These are phyloP conservation scores for Mayamaea pseudoterrestris DNA, from an alignment of 108 stramenopile genomes.

Conservation along the genomic window DNA sequence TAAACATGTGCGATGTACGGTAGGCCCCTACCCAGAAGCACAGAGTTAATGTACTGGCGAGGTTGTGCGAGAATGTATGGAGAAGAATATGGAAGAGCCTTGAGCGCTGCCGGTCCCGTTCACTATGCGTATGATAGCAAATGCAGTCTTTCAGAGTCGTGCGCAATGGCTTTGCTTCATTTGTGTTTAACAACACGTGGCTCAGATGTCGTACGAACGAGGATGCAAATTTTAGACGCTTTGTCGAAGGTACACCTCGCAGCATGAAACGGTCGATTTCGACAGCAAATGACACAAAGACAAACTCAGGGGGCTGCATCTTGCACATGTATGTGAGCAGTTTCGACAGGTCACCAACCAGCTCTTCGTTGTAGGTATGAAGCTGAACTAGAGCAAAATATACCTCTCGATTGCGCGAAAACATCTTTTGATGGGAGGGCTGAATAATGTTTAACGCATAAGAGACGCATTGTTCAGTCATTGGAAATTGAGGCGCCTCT, in stretches of 20 bases:
- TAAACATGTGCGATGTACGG: constrained; percentile 56
- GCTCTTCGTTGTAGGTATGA: constrained; percentile 48
- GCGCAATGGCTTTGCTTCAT: constrained; percentile 52
- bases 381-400: constrained; percentile 65
- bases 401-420: constrained; percentile 67
- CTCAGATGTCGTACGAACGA: constrained; percentile 76
- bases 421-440: constrained; percentile 18
- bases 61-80: constrained; percentile 65
- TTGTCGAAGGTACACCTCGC: constrained; percentile 7
- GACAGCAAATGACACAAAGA: constrained; percentile 68
- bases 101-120: constrained; percentile 36
- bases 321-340: constrained; percentile 72
- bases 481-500: constrained; percentile 13
- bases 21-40: constrained; percentile 78
- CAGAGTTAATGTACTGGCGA: constrained; percentile 54
- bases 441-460: constrained; percentile 66
- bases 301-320: constrained; percentile 79
- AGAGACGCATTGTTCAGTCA: constrained; percentile 43
- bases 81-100: constrained; percentile 70
- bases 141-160: constrained; percentile 54
- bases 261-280: constrained; percentile 64
- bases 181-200: constrained; percentile 55
- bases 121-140: constrained; percentile 20
- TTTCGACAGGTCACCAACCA: constrained; percentile 53
- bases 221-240: constrained; percentile 58